A percentile compares a stretch with the other conserved stretches of the same genome.
These are phyloP conservation scores for Neurospora sp. DNA, from an alignment of 495 filamentous ascomycete genomes.

Conservation along the genomic window DNA sequence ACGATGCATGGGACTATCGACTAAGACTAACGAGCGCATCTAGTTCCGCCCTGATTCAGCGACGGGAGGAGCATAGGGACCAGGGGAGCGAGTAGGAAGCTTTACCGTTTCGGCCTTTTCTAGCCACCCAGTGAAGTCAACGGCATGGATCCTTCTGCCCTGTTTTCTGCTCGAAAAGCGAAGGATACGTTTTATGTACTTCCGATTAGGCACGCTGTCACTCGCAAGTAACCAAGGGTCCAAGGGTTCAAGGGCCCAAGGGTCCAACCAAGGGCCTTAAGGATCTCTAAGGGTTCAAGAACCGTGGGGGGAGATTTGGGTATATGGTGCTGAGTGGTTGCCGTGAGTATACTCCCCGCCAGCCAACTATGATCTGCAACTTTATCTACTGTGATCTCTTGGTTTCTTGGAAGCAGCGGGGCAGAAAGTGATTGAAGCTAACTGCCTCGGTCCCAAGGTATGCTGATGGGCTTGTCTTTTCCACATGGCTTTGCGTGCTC, in stretches of 20 bases:
- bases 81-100: neutral
- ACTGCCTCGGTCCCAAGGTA: too few species aligned
- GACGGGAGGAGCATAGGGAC: neutral
- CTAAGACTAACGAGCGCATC: neutral
- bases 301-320: neutral
- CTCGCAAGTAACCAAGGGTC: neutral
- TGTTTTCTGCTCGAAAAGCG: neutral
- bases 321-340: neutral
- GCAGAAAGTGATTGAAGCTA: neutral
- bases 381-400: neutral
- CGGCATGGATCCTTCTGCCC: neutral
- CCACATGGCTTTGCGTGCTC: neutral
- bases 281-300: neutral
- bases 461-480: neutral
- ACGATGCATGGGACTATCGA: neutral
- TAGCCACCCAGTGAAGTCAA: too few species aligned
- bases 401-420: neutral
- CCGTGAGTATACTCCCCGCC: neutral
- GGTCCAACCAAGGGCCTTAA: neutral
- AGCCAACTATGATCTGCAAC: neutral
- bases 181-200: neutral
- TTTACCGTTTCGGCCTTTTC: neutral
- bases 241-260: neutral
- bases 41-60: neutral
- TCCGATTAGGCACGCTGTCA: neutral